phyloP scores from a whole-genome alignment of 2,329 filamentous ascomycete species.

The Aspergillus pseudotamarii region DNA sequence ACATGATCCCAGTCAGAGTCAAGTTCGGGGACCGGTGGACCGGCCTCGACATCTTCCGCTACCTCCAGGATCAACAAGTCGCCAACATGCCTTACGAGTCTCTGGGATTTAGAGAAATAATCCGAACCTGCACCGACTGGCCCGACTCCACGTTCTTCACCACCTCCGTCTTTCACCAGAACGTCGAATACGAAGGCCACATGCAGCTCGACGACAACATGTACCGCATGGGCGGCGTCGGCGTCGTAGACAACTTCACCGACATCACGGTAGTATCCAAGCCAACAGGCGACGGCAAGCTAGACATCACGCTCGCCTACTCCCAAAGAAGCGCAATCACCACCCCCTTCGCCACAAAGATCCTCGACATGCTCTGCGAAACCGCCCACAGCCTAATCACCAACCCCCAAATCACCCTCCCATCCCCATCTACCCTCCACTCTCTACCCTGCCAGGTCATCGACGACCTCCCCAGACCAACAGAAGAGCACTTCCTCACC shows the following conservation, averaged over 20 bases:
- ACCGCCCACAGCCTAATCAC: conserved; percentile 39
- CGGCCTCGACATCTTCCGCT: conserved; percentile 55
- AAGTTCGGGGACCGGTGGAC: conserved; percentile 56
- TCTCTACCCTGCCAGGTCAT: conserved; percentile 36
- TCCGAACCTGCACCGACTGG: conserved; percentile 46
- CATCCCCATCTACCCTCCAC: conserved; percentile 36
- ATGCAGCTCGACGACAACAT: conserved; percentile 42
- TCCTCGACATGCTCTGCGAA: conserved; percentile 45
- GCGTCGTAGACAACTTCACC: conserved; percentile 43
- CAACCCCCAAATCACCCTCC: conserved; percentile 37
- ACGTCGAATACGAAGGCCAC: conserved; percentile 38
- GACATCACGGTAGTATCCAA: conserved; percentile 45
- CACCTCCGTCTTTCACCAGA: conserved; percentile 45
- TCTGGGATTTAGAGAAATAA: conserved; percentile 59
- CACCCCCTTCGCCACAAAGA: conserved; percentile 35
- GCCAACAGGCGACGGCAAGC: conserved; percentile 33
- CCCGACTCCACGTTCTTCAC: conserved; percentile 45
- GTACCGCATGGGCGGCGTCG: conserved; percentile 43
- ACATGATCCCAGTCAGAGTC: conserved; percentile 67
- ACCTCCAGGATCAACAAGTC: conserved; percentile 61
- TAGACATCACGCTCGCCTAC: conserved; percentile 43
- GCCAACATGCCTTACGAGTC: conserved; percentile 59
- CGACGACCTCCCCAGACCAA: conserved; percentile 27
- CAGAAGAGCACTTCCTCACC: conserved; percentile 37
- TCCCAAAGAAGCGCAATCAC: conserved; percentile 40